phyloP scores from a whole-genome alignment of 768 basidiomycete genomes.

The Peribolospora kevripleyi region DNA sequence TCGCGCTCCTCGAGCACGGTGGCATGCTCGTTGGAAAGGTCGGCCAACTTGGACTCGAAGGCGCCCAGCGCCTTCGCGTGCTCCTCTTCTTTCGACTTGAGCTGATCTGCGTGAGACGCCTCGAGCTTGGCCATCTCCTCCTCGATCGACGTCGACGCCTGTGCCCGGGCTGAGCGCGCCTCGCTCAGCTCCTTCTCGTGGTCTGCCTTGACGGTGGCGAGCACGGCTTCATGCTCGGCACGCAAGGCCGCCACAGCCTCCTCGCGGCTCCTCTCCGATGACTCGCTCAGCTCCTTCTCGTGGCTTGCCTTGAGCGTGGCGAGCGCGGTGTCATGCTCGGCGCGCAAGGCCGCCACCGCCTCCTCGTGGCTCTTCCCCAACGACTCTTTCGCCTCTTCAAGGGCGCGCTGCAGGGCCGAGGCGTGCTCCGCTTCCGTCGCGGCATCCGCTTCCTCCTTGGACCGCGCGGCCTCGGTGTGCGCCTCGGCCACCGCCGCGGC shows the following conservation, averaged over 20 bases:
- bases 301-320: slow-evolving; percentile 1
- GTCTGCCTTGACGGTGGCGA: not conserved
- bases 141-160: not conserved
- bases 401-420: not conserved
- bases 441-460: too few relatives aligned
- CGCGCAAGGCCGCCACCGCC: slow-evolving; percentile 8
- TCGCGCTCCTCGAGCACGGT: not conserved
- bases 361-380: not conserved
- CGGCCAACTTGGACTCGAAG: not conserved
- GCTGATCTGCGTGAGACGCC: not conserved
- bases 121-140: too few relatives aligned
- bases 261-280: too few relatives aligned
- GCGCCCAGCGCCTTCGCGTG: slow-evolving; percentile 8
- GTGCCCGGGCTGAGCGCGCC: too few relatives aligned
- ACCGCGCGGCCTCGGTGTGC: not conserved
- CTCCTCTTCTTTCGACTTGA: not conserved
- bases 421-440: too few relatives aligned
- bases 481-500: not conserved
- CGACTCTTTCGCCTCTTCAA: not conserved
- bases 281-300: too few relatives aligned
- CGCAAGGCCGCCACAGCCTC: not conserved
- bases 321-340: not conserved
- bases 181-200: not conserved
- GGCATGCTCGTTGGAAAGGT: slow-evolving; percentile 1
- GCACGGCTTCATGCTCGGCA: slow-evolving; percentile 4